Evolutionary conservation across 148 eudicot genomes (phyloP).

Genomic region (Pouteria glomerata): DNA sequence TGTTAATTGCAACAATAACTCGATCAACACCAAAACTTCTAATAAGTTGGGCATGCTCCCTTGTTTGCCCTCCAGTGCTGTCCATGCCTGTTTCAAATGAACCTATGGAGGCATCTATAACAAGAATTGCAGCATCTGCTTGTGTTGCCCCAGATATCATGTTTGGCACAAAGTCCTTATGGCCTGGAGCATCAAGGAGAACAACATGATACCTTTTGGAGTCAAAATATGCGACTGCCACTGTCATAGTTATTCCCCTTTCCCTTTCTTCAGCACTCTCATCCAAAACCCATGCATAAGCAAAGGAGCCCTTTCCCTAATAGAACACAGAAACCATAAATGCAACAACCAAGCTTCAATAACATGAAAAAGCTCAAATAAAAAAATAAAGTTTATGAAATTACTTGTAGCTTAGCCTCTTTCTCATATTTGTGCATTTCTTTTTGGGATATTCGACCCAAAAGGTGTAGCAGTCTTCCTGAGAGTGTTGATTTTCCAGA

Average conservation of each 20-base stretch:
- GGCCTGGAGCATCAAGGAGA: conserved; percentile 95
- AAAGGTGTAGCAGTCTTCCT: conserved; percentile 85
- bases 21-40: conserved; percentile 98
- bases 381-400: neutral
- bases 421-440: conserved; percentile 89
- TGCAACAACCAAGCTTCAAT: conserved; percentile 6
- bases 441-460: conserved; percentile 76
- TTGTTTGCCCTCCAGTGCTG: conserved; percentile 76
- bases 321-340: conserved; percentile 9
- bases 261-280: conserved; percentile 97
- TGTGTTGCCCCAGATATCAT: conserved; percentile 99
- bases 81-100: conserved; percentile 90
- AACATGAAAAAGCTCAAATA: neutral
- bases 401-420: conserved; percentile 83
- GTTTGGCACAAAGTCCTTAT: conserved; percentile 97
- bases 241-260: conserved; percentile 97
- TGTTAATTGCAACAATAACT: conserved; percentile 76
- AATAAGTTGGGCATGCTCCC: conserved; percentile 92
- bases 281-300: conserved; percentile 98
- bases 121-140: conserved; percentile 95
- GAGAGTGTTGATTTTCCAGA: conserved; percentile 97
- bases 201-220: conserved; percentile 77
- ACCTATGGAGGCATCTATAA: conserved; percentile 87
- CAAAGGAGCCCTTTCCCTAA: conserved; percentile 97
- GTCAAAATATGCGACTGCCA: conserved; percentile 93